Evolutionary conservation across 2,329 filamentous ascomycete genomes (phyloP), one percentile per base, ranked within the genome.

Genomic region (Aspergillus hiratsukae): DNA sequence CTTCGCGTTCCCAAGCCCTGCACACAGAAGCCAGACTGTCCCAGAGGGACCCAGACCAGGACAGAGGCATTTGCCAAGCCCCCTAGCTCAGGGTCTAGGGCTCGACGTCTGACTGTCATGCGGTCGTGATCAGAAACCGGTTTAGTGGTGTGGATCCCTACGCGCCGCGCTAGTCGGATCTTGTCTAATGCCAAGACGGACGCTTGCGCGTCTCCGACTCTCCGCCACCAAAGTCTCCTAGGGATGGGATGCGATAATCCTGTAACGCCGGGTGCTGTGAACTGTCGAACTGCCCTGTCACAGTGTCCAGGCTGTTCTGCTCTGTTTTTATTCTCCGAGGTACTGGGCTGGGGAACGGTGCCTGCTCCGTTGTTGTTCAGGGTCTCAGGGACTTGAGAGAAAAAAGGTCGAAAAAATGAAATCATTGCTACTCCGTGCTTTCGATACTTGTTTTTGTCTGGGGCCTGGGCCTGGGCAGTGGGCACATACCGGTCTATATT

Each of bases 201-300:
- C 64, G 70, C 69, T 73, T 73, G 70, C 70, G 70, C 69, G 70
- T 72, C 70, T 72, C 69, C 69, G 66, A 62, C 66, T 72, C 70
- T 72, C 69, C 69, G 66, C 63, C 66, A 64, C 59, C 43, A 55
- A 56, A 57, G 55, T 55, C 50, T 57, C 53, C 56, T 52, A 61
- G 55, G 54, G 50, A 52, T 57, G 27, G 21, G 46, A 27, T 23
- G 10, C 21, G 45, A 58, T 61, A 59, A 62, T 59, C 56, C 53
- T 58, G 60, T 61, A 58, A 62, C 56, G 40, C 60, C 54, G 58
- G 52, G 46, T 55, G 55, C 45, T 57, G 52, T 23, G 23, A 23
- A 23, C 23, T 54, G 49, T 51, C 21, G 31, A 48, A n/a, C n/a
- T n/a, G n/a, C n/a, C n/a, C 29, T 17, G 23, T 23, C 23, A 23